Conservation (phyloP, 179 eudicot species). For the Silene coronaria region DNA sequence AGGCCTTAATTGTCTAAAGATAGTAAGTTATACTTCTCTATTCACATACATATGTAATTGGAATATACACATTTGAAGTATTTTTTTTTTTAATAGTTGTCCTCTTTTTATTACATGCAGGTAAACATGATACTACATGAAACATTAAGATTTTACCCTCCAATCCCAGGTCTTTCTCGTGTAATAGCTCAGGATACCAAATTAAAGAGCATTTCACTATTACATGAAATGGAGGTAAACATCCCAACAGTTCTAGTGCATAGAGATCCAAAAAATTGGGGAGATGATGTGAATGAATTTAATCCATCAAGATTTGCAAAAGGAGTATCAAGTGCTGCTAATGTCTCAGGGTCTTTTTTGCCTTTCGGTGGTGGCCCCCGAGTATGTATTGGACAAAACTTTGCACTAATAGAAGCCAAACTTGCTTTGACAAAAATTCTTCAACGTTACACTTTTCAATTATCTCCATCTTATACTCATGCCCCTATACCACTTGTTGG, state of each 20-base stretch:
- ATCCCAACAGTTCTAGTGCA: slow-evolving; percentile 17
- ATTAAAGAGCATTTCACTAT: neutral
- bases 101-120: neutral
- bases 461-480: slow-evolving; percentile 10
- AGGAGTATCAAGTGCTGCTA: slow-evolving; percentile 14
- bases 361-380: slow-evolving; percentile 25
- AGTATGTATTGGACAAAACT: slow-evolving; percentile 20
- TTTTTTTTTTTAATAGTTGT: too few species aligned
- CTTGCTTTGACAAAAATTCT: slow-evolving; percentile 9
- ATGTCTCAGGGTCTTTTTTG: slow-evolving; percentile 15
- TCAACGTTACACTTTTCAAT: neutral
- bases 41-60: too few species aligned
- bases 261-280: slow-evolving; percentile 21
- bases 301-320: slow-evolving; percentile 22
- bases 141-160: slow-evolving; percentile 21
- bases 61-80: neutral
- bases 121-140: slow-evolving; percentile 24
- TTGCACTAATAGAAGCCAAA: slow-evolving; percentile 18
- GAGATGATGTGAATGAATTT: slow-evolving; percentile 20
- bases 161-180: slow-evolving; percentile 3
- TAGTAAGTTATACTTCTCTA: slow-evolving; percentile 1
- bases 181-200: slow-evolving; percentile 3
- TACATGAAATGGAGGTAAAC: neutral
- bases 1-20: slow-evolving; percentile 19
- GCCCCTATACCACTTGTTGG: neutral